Base-by-base conservation (phyloP, 306 rosid species). In the Trifolium repens region DNA sequence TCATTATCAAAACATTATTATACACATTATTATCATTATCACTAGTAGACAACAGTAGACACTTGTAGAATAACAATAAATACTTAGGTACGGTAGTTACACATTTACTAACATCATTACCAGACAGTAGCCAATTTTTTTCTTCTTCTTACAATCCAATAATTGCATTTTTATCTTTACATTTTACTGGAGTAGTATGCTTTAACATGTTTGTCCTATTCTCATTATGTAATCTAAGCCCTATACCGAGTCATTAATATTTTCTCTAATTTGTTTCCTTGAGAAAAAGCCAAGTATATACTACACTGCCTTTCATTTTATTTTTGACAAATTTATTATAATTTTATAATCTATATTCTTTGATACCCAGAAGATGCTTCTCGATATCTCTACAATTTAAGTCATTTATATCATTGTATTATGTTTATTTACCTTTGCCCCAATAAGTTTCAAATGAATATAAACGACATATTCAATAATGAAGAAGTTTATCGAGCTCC, bases 31-130 rank as follows among this genome's bases (percentile, higher is more conserved):
- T 5, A 40, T 53, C 61, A 63, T 64, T 80, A 59, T 80, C 79
- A 13, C 67, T 9, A 9, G 5, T 43, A 30, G 4, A 74, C 73
- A 61, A 5, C 17, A 49, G 34, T 69, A 40, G 53, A 70, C 74
- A 53, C 47, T 44, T 7, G 57, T 39, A 70, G 34, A 80, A 27
- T 64, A 74, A 59, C 83, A 80, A 52, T 69, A 71, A 81, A 75
- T 76, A 71, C 78, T 71, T 57, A 54, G 69, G 78, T 24, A 76
- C 19, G 74, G 74, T 64, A 64, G 78, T 44, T 70, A 16, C 13
- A 64, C 64, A 81, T 61, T 75, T 75, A 69, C 72, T 76, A 76
- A 64, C 74, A 71, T 76, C 84, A 35, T 43, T 71, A 63, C 70
- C 74, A n/a, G 58, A 55, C 47, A 52, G 26, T 52, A 52, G 5